Conservation (phyloP, 1,284 basidiomycete species). For the Tilletia caries region DNA sequence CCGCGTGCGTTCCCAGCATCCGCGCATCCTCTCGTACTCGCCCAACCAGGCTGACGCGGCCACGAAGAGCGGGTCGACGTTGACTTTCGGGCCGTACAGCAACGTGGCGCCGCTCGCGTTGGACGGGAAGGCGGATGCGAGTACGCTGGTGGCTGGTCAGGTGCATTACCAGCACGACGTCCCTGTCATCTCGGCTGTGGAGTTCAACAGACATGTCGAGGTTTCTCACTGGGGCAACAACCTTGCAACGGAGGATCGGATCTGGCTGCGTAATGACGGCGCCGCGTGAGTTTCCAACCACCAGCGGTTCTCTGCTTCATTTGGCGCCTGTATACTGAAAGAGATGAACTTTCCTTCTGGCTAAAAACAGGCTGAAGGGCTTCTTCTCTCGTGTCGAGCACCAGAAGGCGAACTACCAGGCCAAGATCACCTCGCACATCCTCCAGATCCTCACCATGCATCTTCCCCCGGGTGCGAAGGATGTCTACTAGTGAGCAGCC, state of each 20-base stretch:
- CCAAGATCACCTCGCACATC: slow-evolving; percentile 66
- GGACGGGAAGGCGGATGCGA: slow-evolving; percentile 41
- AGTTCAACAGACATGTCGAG: slow-evolving; percentile 74
- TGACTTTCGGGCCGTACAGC: slow-evolving; percentile 84
- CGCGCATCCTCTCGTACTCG: slow-evolving; percentile 68
- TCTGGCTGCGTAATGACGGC: slow-evolving; percentile 79
- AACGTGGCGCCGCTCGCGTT: slow-evolving; percentile 63
- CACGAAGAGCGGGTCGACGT: slow-evolving; percentile 72
- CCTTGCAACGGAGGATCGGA: slow-evolving; percentile 84
- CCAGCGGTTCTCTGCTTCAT: not conserved
- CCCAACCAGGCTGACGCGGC: slow-evolving; percentile 61
- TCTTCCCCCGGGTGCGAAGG: slow-evolving; percentile 74
- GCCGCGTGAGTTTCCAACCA: slow-evolving; percentile 65
- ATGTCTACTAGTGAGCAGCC: slow-evolving; percentile 66
- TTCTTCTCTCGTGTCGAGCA: slow-evolving; percentile 90
- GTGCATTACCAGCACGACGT: slow-evolving; percentile 78
- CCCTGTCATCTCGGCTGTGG: slow-evolving; percentile 73
- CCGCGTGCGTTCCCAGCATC: slow-evolving; percentile 66
- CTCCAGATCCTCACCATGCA: slow-evolving; percentile 69
- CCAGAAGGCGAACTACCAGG: slow-evolving; percentile 68
- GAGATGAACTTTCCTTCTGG: too few relatives aligned
- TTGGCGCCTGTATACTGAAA: too few relatives aligned
- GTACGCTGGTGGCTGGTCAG: slow-evolving; percentile 53
- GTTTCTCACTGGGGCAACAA: slow-evolving; percentile 96
- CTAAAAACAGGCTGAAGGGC: slow-evolving; percentile 76